These are phyloP conservation scores for Suhomyces xylopsoci DNA, from an alignment of 805 yeast species.

Conservation along the genomic window DNA sequence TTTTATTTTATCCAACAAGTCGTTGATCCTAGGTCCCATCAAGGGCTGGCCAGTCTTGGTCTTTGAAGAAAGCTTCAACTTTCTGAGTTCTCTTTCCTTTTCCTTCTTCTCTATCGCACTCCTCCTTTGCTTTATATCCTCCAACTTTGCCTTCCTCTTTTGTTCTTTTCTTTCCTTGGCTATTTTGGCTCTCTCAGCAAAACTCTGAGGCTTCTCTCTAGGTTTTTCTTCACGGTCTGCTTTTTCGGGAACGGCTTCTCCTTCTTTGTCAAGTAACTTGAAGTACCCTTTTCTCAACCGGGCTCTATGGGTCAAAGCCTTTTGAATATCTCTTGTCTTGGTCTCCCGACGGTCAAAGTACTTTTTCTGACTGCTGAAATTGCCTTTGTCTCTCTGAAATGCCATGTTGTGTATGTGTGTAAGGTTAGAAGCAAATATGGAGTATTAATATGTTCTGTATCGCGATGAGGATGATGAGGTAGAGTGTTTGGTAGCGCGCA, in stretches of 20 bases:
- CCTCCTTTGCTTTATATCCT: constrained; percentile 36
- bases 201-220: constrained; percentile 30
- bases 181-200: constrained; percentile 43
- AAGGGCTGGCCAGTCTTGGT: constrained; percentile 82
- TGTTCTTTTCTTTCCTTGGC: constrained; percentile 47
- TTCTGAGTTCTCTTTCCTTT: constrained; percentile 41
- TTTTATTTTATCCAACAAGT: constrained; percentile 70
- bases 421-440: not conserved
- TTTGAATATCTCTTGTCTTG: constrained; percentile 64
- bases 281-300: constrained; percentile 77
- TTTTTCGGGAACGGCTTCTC: constrained; percentile 46
- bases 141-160: constrained; percentile 38
- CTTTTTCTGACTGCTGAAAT: constrained; percentile 18
- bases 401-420: constrained; percentile 5
- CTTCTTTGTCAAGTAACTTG: constrained; percentile 73
- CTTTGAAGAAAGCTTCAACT: constrained; percentile 41
- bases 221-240: constrained; percentile 12
- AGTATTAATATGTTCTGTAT: not conserved
- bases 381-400: constrained; percentile 6
- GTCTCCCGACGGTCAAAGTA: constrained; percentile 36
- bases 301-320: constrained; percentile 74
- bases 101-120: constrained; percentile 33
- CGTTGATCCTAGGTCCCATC: constrained; percentile 85
- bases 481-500: not conserved
- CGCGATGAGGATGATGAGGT: constrained; percentile 1